These are phyloP conservation scores for Nowakowskiella sp. DNA, from an alignment of 192 early-diverging fungal genomes.

Conservation along the genomic window DNA sequence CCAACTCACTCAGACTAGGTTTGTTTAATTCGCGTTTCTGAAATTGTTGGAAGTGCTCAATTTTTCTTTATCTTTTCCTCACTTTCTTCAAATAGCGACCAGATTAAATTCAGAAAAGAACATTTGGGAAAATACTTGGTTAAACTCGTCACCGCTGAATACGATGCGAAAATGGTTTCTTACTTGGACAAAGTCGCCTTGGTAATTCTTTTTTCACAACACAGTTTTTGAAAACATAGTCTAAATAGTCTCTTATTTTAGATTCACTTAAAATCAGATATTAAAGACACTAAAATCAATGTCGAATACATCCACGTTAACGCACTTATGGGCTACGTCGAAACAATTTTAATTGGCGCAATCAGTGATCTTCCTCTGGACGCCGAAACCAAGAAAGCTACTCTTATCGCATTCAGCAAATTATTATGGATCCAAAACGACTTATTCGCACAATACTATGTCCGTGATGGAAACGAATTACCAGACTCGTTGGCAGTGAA, in stretches of 20 bases:
- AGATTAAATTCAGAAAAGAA: constrained; percentile 73
- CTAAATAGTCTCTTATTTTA: no score
- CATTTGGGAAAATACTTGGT: constrained; percentile 69
- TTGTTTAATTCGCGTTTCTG: no score
- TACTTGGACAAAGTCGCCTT: constrained; percentile 76
- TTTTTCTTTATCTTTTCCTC: no score
- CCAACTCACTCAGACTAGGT: constrained; percentile 44
- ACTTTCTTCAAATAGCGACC: no score
- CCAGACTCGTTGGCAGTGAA: no score
- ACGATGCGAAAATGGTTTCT: constrained; percentile 45
- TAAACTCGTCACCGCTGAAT: constrained; percentile 52
- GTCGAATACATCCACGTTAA: constrained; percentile 79
- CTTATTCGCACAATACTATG: constrained; percentile 68
- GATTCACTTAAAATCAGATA: constrained; percentile 67
- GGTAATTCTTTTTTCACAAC: no score
- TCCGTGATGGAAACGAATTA: constrained; percentile 42
- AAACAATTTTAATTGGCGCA: no score
- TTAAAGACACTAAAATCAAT: constrained; percentile 68
- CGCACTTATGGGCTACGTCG: no score
- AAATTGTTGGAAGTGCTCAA: no score
- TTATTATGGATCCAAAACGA: constrained; percentile 83
- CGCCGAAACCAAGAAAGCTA: constrained; percentile 5
- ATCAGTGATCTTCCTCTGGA: no score
- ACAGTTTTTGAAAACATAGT: no score
- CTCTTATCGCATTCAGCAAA: constrained; percentile 62